These are phyloP conservation scores for Termitomyces sp. DNA, from an alignment of 768 basidiomycete genomes.

Conservation along the genomic window DNA sequence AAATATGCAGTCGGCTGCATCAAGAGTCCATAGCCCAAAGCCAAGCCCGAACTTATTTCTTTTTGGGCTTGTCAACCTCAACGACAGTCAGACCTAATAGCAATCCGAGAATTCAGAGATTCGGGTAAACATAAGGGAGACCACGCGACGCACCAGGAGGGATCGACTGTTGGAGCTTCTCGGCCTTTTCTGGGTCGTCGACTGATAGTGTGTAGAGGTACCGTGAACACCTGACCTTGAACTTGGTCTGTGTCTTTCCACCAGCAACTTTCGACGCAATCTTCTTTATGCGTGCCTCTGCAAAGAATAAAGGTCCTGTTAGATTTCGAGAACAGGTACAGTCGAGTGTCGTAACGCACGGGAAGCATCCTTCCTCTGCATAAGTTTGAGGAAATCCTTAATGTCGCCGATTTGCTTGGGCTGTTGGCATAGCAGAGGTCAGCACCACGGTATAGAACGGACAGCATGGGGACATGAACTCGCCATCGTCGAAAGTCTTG, in stretches of 20 bases:
- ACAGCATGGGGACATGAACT: conserved; percentile 20
- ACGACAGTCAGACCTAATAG: conserved; percentile 82
- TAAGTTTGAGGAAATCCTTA: conserved; percentile 97
- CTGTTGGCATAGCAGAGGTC: conserved; percentile 37
- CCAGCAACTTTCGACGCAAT: conserved; percentile 63
- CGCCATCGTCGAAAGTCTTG: conserved; percentile 43
- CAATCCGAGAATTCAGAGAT: neutral
- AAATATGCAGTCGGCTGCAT: conserved; percentile 20
- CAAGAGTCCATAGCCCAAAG: conserved; percentile 46
- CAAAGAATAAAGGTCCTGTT: conserved; percentile 2
- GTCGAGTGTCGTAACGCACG: conserved; percentile 53
- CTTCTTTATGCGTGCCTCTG: conserved; percentile 99
- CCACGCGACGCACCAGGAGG: conserved; percentile 81
- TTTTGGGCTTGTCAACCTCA: conserved; percentile 87
- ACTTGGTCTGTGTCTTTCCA: conserved; percentile 87
- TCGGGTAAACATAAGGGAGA: neutral
- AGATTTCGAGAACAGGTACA: conserved; percentile 5
- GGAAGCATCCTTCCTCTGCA: conserved; percentile 94
- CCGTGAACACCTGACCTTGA: conserved; percentile 96
- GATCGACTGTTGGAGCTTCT: conserved; percentile 92
- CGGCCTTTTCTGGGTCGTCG: conserved; percentile 97
- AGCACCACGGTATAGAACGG: conserved; percentile 6
- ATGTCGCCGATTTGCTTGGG: conserved; percentile 98
- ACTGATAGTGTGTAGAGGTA: conserved; percentile 97
- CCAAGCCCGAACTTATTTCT: conserved; percentile 47